These are phyloP conservation scores for Cinnamomum micranthum DNA, from an alignment of 164 flowering plant species.

Conservation along the genomic window DNA sequence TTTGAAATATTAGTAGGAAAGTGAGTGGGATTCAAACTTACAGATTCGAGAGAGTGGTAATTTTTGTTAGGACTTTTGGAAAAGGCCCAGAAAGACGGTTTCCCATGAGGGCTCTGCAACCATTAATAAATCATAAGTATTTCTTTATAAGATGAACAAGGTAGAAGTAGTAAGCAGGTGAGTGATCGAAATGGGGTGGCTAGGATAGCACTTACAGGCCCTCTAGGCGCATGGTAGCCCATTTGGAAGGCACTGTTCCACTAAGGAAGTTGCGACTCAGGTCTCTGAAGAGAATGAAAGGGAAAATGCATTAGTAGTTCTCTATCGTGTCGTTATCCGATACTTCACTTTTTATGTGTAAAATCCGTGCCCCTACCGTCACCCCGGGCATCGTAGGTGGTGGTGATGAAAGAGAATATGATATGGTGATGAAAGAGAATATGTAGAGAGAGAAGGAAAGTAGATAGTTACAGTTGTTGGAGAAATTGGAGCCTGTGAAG, in stretches of 20 bases:
- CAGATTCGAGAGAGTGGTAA: conserved; percentile 63
- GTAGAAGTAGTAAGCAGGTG: neutral
- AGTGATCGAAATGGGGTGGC: neutral
- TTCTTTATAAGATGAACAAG: neutral
- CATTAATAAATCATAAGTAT: neutral
- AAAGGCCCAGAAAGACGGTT: conserved; percentile 74
- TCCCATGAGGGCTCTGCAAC: conserved; percentile 73
- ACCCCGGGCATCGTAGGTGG: neutral
- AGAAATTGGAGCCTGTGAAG: conserved; percentile 51
- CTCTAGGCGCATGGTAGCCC: conserved; percentile 52
- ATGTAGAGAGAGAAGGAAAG: too few species aligned
- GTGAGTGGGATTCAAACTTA: conserved; percentile 25
- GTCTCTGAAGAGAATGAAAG: conserved; percentile 38
- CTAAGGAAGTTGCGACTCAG: conserved; percentile 59
- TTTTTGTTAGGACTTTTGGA: conserved; percentile 52
- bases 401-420: too few species aligned
- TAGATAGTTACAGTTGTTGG: conserved; percentile 39
- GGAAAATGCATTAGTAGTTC: neutral
- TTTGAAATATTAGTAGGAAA: neutral
- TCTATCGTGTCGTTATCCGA: too few species aligned
- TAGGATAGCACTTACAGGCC: conserved; percentile 42
- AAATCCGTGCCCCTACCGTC: too few species aligned
- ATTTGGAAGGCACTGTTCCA: conserved; percentile 62
- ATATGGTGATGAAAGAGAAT: neutral
- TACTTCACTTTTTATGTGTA: too few species aligned